phyloP scores from a whole-genome alignment of 2,329 filamentous ascomycete genomes.

The Aspergillus sp. region DNA sequence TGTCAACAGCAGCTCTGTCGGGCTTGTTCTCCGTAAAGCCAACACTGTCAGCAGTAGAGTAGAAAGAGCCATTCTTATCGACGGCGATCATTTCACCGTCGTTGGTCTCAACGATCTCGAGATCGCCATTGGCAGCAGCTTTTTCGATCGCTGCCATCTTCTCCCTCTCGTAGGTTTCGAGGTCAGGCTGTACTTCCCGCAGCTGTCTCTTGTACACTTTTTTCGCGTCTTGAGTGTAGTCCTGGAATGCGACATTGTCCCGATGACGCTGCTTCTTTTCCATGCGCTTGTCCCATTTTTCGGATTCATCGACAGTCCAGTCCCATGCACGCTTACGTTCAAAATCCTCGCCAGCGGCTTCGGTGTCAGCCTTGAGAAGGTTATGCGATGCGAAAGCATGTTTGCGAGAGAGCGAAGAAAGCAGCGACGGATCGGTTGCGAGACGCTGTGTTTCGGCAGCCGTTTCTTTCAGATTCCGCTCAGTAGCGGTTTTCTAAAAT shows the following conservation, averaged over 20 bases:
- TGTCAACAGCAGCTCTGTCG: slow-evolving; percentile 81
- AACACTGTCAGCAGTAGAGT: slow-evolving; percentile 81
- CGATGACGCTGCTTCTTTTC: slow-evolving; percentile 80
- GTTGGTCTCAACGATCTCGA: slow-evolving; percentile 95
- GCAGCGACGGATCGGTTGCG: slow-evolving; percentile 72
- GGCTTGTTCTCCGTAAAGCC: slow-evolving; percentile 84
- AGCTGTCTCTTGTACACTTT: slow-evolving; percentile 95
- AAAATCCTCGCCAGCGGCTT: slow-evolving; percentile 84
- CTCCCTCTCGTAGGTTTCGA: slow-evolving; percentile 82
- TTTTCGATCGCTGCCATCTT: slow-evolving; percentile 83
- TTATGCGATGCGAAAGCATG: slow-evolving; percentile 89
- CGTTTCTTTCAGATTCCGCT: slow-evolving; percentile 76
- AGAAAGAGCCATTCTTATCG: slow-evolving; percentile 87
- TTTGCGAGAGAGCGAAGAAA: slow-evolving; percentile 78
- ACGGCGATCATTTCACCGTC: slow-evolving; percentile 92
- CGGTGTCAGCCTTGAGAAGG: slow-evolving; percentile 86
- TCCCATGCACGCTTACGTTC: slow-evolving; percentile 98
- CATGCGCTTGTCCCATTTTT: slow-evolving; percentile 88
- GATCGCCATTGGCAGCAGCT: slow-evolving; percentile 77
- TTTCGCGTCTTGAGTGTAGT: slow-evolving; percentile 82
- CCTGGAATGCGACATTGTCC: slow-evolving; percentile 85
- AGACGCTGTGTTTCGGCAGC: slow-evolving; percentile 79
- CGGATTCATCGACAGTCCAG: slow-evolving; percentile 93
- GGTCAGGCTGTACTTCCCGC: slow-evolving; percentile 71
- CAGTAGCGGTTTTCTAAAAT: slow-evolving; percentile 43